These are phyloP conservation scores for Exophiala viscosa DNA, from an alignment of 2,329 filamentous ascomycete species.

Conservation along the genomic window DNA sequence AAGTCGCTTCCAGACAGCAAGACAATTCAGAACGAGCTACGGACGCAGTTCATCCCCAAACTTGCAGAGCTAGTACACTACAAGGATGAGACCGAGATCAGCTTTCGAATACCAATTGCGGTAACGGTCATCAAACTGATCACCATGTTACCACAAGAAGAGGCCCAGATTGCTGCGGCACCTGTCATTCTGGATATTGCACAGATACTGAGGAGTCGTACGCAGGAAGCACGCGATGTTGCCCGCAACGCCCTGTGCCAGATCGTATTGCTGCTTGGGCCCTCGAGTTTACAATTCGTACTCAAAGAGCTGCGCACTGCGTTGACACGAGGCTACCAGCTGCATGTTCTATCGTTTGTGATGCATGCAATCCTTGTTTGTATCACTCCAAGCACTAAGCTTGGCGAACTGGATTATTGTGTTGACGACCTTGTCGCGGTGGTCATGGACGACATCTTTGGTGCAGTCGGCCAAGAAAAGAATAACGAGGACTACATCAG, in stretches of 20 bases:
- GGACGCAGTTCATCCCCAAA: slow-evolving; percentile 70
- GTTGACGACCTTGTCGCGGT: slow-evolving; percentile 72
- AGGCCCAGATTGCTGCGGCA: slow-evolving; percentile 71
- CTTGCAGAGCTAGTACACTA: slow-evolving; percentile 83
- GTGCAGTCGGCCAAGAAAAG: slow-evolving; percentile 87
- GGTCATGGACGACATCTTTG: slow-evolving; percentile 97
- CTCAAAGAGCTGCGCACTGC: slow-evolving; percentile 83
- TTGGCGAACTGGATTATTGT: slow-evolving; percentile 88
- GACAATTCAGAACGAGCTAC: slow-evolving; percentile 69
- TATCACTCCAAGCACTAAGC: slow-evolving; percentile 66
- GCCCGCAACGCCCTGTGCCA: slow-evolving; percentile 82
- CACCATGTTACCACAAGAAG: slow-evolving; percentile 68
- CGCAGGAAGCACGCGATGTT: slow-evolving; percentile 85
- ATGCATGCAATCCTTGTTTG: slow-evolving; percentile 85
- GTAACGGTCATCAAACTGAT: slow-evolving; percentile 85
- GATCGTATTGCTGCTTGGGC: slow-evolving; percentile 75
- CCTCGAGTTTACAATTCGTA: slow-evolving; percentile 85
- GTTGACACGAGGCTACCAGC: slow-evolving; percentile 79
- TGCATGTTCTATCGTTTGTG: slow-evolving; percentile 92
- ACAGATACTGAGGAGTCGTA: slow-evolving; percentile 84
- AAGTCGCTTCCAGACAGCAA: slow-evolving; percentile 62
- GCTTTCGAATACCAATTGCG: slow-evolving; percentile 83
- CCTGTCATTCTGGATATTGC: slow-evolving; percentile 86
- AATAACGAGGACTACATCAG: slow-evolving; percentile 93
- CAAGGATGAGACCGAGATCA: slow-evolving; percentile 92